Evolutionary conservation across 108 stramenopile species (phyloP), one percentile per base, ranked within the genome.

Genomic region (Mayamaea pseudoterrestris): DNA sequence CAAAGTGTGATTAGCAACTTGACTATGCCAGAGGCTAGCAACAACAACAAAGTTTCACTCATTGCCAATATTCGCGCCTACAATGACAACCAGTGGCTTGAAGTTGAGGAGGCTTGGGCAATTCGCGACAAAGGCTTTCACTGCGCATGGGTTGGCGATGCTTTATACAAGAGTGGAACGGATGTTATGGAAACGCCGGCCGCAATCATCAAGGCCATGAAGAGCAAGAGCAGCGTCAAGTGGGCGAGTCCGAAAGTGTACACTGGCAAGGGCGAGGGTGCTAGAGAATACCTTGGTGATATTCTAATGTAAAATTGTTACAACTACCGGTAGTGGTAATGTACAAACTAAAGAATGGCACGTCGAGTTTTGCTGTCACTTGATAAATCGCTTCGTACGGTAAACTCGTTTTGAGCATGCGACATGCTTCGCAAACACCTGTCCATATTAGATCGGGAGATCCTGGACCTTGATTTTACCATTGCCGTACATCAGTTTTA

Each of bases 251-350:
- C 85, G 1, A 80, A 78, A 51, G 83, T 76, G 0, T 63, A 67
- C 61, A 68, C 64, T 56, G 90, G 90, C 31, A 71, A 78, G 53
- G 90, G 90, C 14, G 90, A 92, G 58, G 90, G 90, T 25, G 80
- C 83, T 6, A 66, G 81, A 40, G 90, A 92, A 60, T 92, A 92
- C 55, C 56, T 92, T 30, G 90, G 90, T 18, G 90, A 92, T 68
- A 87, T 92, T 56, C 41, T 92, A 6, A 91, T 91, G 90, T 91
- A 68, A 78, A 20, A 7, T n/a, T n/a, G n/a, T n/a, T n/a, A n/a
- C n/a, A n/a, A n/a, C n/a, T n/a, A n/a, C n/a, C n/a, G n/a, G n/a
- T n/a, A n/a, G n/a, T n/a, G n/a, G n/a, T n/a, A n/a, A n/a, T n/a
- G n/a, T n/a, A n/a, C n/a, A n/a, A n/a, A n/a, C n/a, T n/a, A n/a